Percentiles rank a stretch among this genome's conserved stretches.
phyloP scores from a whole-genome alignment of 352 stramenopile genomes.

The Phytopythium litorale region DNA sequence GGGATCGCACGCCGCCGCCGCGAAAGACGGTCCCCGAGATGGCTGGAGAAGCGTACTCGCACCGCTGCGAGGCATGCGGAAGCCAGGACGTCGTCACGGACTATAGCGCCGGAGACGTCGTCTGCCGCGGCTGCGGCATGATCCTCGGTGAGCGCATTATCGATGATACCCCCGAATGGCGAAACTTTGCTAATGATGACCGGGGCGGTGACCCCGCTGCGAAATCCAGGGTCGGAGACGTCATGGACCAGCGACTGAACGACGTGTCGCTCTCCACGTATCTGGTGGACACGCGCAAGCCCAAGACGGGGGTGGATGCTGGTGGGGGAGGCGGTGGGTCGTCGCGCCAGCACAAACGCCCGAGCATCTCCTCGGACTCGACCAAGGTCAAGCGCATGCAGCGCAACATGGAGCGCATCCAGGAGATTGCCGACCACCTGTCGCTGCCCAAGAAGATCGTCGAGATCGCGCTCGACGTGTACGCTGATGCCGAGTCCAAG shows the following conservation, averaged over 20 bases:
- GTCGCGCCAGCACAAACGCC: constrained; percentile 40
- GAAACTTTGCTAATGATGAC: constrained; percentile 87
- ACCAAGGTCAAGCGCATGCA: constrained; percentile 64
- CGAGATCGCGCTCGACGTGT: constrained; percentile 66
- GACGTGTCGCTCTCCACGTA: constrained; percentile 62
- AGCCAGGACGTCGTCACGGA: constrained; percentile 79
- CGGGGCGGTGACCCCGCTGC: constrained; percentile 68
- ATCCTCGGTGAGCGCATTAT: constrained; percentile 87
- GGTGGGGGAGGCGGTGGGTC: constrained; percentile 20
- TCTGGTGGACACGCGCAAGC: constrained; percentile 55
- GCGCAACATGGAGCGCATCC: constrained; percentile 58
- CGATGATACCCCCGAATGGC: constrained; percentile 86
- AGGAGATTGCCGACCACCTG: constrained; percentile 61
- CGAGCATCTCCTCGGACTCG: constrained; percentile 56
- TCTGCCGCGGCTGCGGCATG: constrained; percentile 79
- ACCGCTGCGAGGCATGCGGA: constrained; percentile 62
- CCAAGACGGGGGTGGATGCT: constrained; percentile 10
- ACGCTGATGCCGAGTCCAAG: constrained; percentile 63
- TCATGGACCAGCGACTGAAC: constrained; percentile 54
- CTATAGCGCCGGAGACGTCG: constrained; percentile 73
- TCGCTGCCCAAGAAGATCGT: constrained; percentile 70
- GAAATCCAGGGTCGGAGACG: constrained; percentile 80
- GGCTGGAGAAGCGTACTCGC: constrained; percentile 61
- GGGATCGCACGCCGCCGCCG: not conserved
- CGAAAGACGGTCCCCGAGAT: constrained; percentile 12